Evolutionary conservation across 345 rosid species (phyloP).

Genomic region (Eucalyptus shirleyi): DNA sequence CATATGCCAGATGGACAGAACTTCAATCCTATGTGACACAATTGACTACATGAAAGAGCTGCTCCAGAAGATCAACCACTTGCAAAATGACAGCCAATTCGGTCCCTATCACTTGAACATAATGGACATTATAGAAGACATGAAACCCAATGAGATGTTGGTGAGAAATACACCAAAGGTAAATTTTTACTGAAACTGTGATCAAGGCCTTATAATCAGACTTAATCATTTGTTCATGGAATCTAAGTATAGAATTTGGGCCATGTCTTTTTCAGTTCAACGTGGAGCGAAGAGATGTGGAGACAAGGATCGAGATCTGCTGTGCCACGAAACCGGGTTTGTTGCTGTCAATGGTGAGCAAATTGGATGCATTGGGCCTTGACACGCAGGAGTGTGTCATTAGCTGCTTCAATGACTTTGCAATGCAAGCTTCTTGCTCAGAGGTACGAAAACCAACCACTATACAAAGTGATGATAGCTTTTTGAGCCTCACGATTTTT

Average conservation of each 20-base stretch:
- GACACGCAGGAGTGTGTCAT: conserved; percentile 33
- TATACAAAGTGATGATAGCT: neutral
- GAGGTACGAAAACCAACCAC: neutral
- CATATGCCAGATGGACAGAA: conserved; percentile 28
- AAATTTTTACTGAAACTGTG: neutral
- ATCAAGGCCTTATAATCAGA: neutral
- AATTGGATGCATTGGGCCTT: conserved; percentile 17
- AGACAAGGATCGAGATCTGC: conserved; percentile 17
- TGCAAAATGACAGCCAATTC: conserved; percentile 1
- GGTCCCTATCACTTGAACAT: neutral
- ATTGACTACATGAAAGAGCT: conserved; percentile 37
- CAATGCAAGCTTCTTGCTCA: conserved; percentile 35
- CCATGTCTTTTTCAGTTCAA: conserved; percentile 12
- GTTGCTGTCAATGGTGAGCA: conserved; percentile 18
- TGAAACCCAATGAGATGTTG: conserved; percentile 12
- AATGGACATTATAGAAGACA: neutral
- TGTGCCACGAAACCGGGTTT: conserved; percentile 21
- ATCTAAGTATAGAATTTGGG: neutral
- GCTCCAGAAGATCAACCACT: conserved; percentile 18
- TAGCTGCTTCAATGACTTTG: conserved; percentile 36
- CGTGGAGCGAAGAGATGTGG: conserved; percentile 16
- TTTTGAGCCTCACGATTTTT: neutral
- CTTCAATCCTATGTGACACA: conserved; percentile 33
- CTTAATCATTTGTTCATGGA: neutral
- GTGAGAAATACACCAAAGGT: conserved; percentile 35